Evolutionary conservation across 495 filamentous ascomycete species (phyloP), one percentile per base, ranked within the genome.

Genomic region (Opeltia flavorubescens): DNA sequence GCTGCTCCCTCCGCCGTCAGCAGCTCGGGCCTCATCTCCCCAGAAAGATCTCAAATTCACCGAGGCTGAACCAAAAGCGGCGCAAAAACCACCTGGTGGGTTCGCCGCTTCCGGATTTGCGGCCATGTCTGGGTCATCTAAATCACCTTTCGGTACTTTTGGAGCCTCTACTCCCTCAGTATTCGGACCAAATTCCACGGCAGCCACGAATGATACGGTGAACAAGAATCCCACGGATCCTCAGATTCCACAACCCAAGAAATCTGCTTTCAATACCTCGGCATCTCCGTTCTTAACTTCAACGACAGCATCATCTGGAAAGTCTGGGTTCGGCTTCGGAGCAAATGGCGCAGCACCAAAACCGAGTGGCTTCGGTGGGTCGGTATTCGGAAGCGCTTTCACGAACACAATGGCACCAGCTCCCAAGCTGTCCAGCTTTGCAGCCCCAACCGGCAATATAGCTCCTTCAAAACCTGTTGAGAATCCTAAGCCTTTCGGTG

Each of bases 401-500:
- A 66, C 72, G 27, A 66, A 74, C 45, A 68, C 70, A 13, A 72
- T 75, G 50, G 62, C 73, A 11, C 57, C 66, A 9, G 66, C 68
- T 23, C 62, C 70, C 9, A 66, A 66, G 17, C 61, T 86, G 13
- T 73, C 69, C 5, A 80, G 68, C 56, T 93, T 93, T 61, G 84
- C 80, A 13, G 77, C 77, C 28, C 75, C 79, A 24, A 76, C 70
- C 41, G 65, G 66, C 26, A 59, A 74, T 30, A 65, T 27, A 65
- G 77, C 40, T 55, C 75, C 9, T 75, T 72, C 51, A 64, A 65
- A 38, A 72, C 66, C 26, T 51, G 67, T 27, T 77, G 78, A 58
- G 73, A 79, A 28, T 25, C 66, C 73, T 5, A 83, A 72, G 61
- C 66, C 83, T 0, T 84, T 94, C 53, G 86, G 87, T 8, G 81